Base-by-base conservation (phyloP, 768 basidiomycete genomes). In the Pleurotus giganteus region DNA sequence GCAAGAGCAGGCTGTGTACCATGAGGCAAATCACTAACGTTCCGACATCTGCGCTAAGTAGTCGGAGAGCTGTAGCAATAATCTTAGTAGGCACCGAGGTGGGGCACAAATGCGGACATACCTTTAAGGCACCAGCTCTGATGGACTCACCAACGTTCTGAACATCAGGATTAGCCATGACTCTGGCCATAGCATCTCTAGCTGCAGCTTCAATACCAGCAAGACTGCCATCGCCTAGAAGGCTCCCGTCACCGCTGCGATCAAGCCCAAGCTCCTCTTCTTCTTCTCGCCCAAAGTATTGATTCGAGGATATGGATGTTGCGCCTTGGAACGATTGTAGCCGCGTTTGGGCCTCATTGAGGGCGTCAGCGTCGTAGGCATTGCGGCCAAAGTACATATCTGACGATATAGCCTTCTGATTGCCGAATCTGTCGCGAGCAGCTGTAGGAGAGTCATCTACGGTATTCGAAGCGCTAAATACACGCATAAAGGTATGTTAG, bases 301-400 rank as follows among this genome's bases (percentile, higher is more conserved):
- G 90, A 66, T 84, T 95, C 13, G 94, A 96, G 0, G 94, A 96
- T 64, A 98, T 98, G 28, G 92, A 85, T 0, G 88, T 90, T 12
- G 95, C 92, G 9, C 96, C 96, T 63, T 86, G 83, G 84, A 99
- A 99, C 36, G 81, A 74, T 62, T 87, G 82, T 37, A 98, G 74
- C 2, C 96, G 85, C 9, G 79, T 71, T 64, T 92, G 89, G 4
- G 94, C 94, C 71, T 98, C 94, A 43, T 76, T 71, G 37, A 81
- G 63, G 3, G 84, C 77, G 32, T 68, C 63, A 1, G 91, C 83
- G 65, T 98, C 95, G 71, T 97, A 98, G 19, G 85, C 69, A 46
- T 89, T 89, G 37, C 96, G 83, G 21, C 88, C 93, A 67, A 98
- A 98, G 76, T 88, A 98, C 91, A 94, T 94, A 65, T 98, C 97